Conservation (phyloP, 192 early-diverging fungal species). For the Globomyces pollinis-pini region DNA sequence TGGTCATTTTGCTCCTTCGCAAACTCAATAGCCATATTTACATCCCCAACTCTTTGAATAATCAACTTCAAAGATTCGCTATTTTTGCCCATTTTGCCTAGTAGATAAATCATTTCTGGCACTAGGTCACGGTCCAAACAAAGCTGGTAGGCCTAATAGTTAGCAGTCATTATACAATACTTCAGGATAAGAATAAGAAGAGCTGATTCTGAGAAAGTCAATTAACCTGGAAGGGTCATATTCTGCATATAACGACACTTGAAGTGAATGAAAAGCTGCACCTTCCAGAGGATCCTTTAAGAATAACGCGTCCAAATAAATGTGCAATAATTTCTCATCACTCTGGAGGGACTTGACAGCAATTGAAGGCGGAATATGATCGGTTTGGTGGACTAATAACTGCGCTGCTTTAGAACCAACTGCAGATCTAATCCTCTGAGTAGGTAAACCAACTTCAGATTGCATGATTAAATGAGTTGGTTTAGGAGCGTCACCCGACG, state of each 20-base stretch:
- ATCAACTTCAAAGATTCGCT: conserved; percentile 88
- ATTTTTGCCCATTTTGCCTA: conserved; percentile 97
- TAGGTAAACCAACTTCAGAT: not conserved
- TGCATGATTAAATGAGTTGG: not conserved
- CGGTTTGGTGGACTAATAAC: conserved; percentile 75
- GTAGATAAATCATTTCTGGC: conserved; percentile 94
- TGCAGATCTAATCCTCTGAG: conserved; percentile 12
- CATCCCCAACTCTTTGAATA: conserved; percentile 82
- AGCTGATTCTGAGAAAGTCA: conserved; percentile 76
- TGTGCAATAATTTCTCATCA: conserved; percentile 60
- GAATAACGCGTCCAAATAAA: conserved; percentile 91
- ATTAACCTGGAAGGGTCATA: conserved; percentile 68
- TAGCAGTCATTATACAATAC: conserved; percentile 8
- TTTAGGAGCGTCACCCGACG: too few species aligned
- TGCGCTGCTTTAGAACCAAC: conserved; percentile 51
- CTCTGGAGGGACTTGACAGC: conserved; percentile 29
- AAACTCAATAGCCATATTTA: conserved; percentile 94
- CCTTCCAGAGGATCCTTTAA: conserved; percentile 41
- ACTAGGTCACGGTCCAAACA: conserved; percentile 84
- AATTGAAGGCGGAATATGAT: conserved; percentile 65
- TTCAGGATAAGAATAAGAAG: conserved; percentile 50
- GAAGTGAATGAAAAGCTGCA: conserved; percentile 27
- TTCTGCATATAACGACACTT: conserved; percentile 86
- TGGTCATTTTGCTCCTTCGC: conserved; percentile 95
- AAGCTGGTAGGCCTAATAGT: conserved; percentile 60